phyloP scores from a whole-genome alignment of 2,329 filamentous ascomycete species.

The Madurella mycetomatis region DNA sequence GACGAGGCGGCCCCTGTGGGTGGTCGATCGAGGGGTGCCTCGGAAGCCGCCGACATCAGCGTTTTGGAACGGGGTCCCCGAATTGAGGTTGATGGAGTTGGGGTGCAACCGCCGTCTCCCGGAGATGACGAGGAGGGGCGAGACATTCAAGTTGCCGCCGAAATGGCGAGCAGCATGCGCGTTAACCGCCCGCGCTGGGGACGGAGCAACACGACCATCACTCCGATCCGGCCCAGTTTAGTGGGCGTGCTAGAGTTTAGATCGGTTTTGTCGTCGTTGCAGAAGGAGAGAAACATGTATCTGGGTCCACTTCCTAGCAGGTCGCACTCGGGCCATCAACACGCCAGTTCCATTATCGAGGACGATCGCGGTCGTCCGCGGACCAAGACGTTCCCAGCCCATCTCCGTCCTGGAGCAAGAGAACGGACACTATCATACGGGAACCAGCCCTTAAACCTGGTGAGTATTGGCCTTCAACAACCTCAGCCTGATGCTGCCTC shows the following conservation, averaged over 20 bases:
- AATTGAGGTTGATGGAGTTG: constrained; percentile 43
- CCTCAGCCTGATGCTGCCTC: constrained; percentile 36
- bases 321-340: constrained; percentile 31
- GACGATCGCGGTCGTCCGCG: constrained; percentile 16
- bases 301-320: constrained; percentile 21
- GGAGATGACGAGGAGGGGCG: constrained; percentile 45
- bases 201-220: constrained; percentile 69
- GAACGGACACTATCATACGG: constrained; percentile 47
- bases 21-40: constrained; percentile 23
- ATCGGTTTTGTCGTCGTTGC: constrained; percentile 80
- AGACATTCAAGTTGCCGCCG: constrained; percentile 66
- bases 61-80: constrained; percentile 42
- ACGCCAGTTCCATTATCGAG: constrained; percentile 2
- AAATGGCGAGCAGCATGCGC: constrained; percentile 91
- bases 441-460: constrained; percentile 34
- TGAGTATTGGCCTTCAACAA: constrained; percentile 35
- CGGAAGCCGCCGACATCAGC: constrained; percentile 36
- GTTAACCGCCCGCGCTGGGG: constrained; percentile 64
- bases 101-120: constrained; percentile 13
- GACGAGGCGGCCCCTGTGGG: constrained; percentile 42
- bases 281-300: constrained; percentile 65
- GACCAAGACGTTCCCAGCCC: constrained; percentile 14
- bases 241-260: constrained; percentile 92
- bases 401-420: constrained; percentile 22
- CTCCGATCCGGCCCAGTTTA: constrained; percentile 85